Percentiles rank a stretch among this genome's conserved stretches.
Conservation (phyloP, 768 basidiomycete genomes). For the Baorangia bicolor region DNA sequence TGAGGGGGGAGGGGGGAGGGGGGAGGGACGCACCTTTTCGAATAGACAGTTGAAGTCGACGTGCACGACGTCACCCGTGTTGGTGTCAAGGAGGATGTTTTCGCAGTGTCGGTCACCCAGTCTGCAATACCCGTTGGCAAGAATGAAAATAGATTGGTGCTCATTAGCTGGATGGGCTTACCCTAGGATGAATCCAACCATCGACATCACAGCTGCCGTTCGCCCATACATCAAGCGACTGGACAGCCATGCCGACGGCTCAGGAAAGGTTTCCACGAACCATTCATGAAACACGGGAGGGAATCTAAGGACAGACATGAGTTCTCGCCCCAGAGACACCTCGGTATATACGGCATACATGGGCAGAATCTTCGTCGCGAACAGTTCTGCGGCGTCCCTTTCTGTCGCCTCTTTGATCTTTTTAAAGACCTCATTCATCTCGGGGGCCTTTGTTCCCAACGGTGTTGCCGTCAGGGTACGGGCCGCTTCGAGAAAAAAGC, state of each 20-base stretch:
- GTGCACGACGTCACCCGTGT: conserved; percentile 89
- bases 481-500: background rate
- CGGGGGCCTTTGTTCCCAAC: conserved; percentile 34
- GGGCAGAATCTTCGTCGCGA: conserved; percentile 53
- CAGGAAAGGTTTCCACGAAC: conserved; percentile 97
- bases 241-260: conserved; percentile 91
- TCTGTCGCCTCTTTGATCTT: conserved; percentile 51
- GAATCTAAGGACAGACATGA: conserved; percentile 42
- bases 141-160: background rate
- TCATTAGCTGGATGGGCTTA: conserved; percentile 26
- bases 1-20: no score
- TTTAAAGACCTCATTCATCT: conserved; percentile 47
- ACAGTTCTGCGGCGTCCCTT: conserved; percentile 51
- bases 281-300: conserved; percentile 94
- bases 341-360: conserved; percentile 39
- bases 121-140: conserved; percentile 37
- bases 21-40: conserved; percentile 63
- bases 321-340: background rate
- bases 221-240: conserved; percentile 84
- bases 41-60: conserved; percentile 99
- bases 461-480: background rate
- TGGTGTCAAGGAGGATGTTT: conserved; percentile 90
- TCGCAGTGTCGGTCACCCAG: conserved; percentile 97
- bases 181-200: conserved; percentile 98
- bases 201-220: conserved; percentile 96